Conservation (phyloP, 257 asterid species). For the Apocynum venetum region DNA sequence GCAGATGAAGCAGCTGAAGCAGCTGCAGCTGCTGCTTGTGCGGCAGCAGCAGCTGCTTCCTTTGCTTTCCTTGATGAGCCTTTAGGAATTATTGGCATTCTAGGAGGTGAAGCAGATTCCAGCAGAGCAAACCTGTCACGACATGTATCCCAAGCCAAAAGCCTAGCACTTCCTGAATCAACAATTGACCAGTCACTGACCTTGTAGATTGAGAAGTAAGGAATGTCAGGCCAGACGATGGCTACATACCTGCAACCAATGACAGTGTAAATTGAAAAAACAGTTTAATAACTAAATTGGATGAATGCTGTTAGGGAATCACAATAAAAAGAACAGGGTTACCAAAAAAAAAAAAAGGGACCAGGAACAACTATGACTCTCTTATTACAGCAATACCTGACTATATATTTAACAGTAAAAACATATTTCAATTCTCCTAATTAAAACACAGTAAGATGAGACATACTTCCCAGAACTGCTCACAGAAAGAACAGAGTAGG, state of each 20-base stretch:
- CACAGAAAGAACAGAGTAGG: constrained; percentile 88
- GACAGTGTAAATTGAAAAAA: constrained; percentile 11
- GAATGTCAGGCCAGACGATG: constrained; percentile 98
- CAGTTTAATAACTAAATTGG: neutral
- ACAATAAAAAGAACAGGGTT: neutral
- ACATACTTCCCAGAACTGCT: constrained; percentile 99
- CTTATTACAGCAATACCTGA: neutral
- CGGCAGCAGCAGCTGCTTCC: constrained; percentile 97
- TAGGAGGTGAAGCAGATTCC: constrained; percentile 79
- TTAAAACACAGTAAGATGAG: constrained; percentile 10
- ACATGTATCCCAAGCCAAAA: constrained; percentile 93
- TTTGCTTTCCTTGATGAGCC: constrained; percentile 93
- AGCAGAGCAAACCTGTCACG: constrained; percentile 89
- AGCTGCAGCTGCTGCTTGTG: constrained; percentile 87
- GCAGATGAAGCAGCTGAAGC: constrained; percentile 94
- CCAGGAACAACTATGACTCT: neutral
- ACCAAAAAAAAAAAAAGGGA: neutral
- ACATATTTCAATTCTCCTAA: neutral
- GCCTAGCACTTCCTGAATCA: constrained; percentile 99
- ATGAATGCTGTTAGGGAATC: neutral
- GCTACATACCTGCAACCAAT: constrained; percentile 73
- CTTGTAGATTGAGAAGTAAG: constrained; percentile 88
- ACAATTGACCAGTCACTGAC: constrained; percentile 95
- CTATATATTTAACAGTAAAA: neutral
- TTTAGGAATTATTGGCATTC: constrained; percentile 88